phyloP scores from a whole-genome alignment of 257 asterid species.

The Nicotiana benthamiana region DNA sequence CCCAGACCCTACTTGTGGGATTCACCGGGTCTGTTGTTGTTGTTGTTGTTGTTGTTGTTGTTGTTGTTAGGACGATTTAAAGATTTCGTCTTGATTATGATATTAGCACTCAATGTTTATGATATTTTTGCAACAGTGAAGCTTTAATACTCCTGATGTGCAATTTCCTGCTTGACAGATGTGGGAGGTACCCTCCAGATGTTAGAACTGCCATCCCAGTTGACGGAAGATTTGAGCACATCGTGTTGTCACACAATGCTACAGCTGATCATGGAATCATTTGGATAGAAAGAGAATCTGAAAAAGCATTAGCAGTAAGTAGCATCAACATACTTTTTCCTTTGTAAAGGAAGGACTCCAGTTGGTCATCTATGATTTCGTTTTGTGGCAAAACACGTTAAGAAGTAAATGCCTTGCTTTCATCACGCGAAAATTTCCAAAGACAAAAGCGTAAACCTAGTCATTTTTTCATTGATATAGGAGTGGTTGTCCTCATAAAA shows the following conservation, averaged over 20 bases:
- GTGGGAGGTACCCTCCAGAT: slow-evolving; percentile 83
- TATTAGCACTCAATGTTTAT: too few species aligned
- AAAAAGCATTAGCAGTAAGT: slow-evolving; percentile 70
- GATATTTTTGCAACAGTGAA: slow-evolving; percentile 13
- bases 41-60: too few species aligned
- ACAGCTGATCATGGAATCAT: slow-evolving; percentile 77
- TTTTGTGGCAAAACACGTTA: neutral
- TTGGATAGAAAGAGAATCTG: slow-evolving; percentile 72
- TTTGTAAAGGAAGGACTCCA: neutral
- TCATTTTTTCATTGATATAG: neutral
- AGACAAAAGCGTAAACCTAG: neutral
- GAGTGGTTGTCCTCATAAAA: neutral
- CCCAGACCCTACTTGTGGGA: too few species aligned
- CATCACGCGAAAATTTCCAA: neutral
- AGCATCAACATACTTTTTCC: neutral
- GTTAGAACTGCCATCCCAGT: slow-evolving; percentile 96
- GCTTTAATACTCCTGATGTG: neutral
- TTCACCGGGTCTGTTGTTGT: too few species aligned
- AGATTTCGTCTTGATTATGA: too few species aligned
- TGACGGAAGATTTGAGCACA: slow-evolving; percentile 96
- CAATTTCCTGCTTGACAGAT: slow-evolving; percentile 30
- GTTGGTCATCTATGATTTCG: neutral
- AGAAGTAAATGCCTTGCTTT: neutral
- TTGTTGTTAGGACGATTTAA: too few species aligned
- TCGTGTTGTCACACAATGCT: slow-evolving; percentile 75